Base-by-base conservation (phyloP, 2,329 filamentous ascomycete genomes). In the Diaporthe longicolla region DNA sequence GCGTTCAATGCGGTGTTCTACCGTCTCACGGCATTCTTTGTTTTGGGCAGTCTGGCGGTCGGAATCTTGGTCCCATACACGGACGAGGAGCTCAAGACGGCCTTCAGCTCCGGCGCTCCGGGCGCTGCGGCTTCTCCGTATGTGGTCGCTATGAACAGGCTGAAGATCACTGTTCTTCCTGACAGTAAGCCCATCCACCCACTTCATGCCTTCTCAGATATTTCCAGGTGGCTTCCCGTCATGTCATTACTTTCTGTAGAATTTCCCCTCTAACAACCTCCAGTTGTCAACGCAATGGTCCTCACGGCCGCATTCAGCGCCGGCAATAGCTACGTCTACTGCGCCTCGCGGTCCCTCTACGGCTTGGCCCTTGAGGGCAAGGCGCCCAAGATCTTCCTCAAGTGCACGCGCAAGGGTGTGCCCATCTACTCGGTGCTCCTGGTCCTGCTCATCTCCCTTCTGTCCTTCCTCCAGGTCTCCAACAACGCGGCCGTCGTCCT, bases 1-100 rank as follows among this genome's bases (percentile, higher is more conserved):
- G 93, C 93, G 1, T 94, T 89, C 83, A 94, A 93, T 76, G 90
- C 91, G 59, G 91, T 94, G 45, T 94, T 94, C 82, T 94, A 92
- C 81, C 91, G 93, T 65, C 85, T 95, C 43, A 92, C 91, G 0
- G 83, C 88, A 1, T 94, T 95, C 83, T 94, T 94, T 82, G 87
- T 94, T n/a, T 85, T 94, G 74, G 88, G 91, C 72, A 89, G 88
- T 9, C 84, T 93, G 5, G 86, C 85, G n/a, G 87, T 92, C 15
- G 90, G 90, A 6, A 89, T 91, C 69, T 77, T 91, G 65, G 87
- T 93, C 69, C 85, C 91, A 4, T 88, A 89, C 79, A 86, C 91
- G 71, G 90, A 92, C 77, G 77, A 84, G 1, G 87, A 87, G 54
- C 82, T 93, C 77, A 83, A 78, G 3, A 83, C 82, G 11, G 90